A percentile compares a stretch with the other conserved stretches of the same genome.
Conservation (phyloP, 805 yeast genomes). For the Wickerhamiella vanderwaltii region DNA sequence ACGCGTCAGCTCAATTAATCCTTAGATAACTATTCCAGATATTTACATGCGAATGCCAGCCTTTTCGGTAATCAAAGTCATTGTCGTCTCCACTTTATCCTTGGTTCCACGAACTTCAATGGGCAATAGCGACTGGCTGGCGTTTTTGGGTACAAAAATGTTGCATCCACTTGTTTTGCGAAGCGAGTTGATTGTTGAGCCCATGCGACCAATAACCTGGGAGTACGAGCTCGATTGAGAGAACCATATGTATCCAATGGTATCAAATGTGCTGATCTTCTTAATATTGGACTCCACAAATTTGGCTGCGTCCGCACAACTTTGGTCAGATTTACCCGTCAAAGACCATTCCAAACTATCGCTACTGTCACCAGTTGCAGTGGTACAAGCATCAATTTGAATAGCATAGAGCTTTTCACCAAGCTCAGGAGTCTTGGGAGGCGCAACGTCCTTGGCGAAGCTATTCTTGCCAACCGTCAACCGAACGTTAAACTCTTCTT, state of each 20-base stretch:
- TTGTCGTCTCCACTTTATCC: conserved; percentile 9
- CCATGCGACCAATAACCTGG: conserved; percentile 65
- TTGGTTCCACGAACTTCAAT: conserved; percentile 13
- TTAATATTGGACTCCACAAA: conserved; percentile 40
- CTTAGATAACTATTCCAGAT: not conserved
- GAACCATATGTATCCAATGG: conserved; percentile 52
- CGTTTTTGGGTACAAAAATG: conserved; percentile 16
- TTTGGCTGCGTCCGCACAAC: conserved; percentile 41
- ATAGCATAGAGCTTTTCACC: conserved; percentile 33
- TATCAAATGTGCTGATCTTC: conserved; percentile 35
- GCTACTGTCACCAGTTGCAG: conserved; percentile 29
- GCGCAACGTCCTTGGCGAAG: not conserved
- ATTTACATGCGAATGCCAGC: not conserved
- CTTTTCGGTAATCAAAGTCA: not conserved
- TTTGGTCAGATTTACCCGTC: conserved; percentile 38
- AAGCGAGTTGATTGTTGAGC: conserved; percentile 49
- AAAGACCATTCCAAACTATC: conserved; percentile 46
- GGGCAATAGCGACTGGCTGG: conserved; percentile 12
- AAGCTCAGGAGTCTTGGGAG: conserved; percentile 17
- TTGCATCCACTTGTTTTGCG: conserved; percentile 38
- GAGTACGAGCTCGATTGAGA: conserved; percentile 41
- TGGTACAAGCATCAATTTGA: conserved; percentile 26
- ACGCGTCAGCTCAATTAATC: not conserved
- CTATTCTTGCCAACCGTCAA: conserved; percentile 40
- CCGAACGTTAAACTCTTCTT: conserved; percentile 41